Base-by-base conservation (phyloP, 805 yeast species). In the Candida glaebosa region DNA sequence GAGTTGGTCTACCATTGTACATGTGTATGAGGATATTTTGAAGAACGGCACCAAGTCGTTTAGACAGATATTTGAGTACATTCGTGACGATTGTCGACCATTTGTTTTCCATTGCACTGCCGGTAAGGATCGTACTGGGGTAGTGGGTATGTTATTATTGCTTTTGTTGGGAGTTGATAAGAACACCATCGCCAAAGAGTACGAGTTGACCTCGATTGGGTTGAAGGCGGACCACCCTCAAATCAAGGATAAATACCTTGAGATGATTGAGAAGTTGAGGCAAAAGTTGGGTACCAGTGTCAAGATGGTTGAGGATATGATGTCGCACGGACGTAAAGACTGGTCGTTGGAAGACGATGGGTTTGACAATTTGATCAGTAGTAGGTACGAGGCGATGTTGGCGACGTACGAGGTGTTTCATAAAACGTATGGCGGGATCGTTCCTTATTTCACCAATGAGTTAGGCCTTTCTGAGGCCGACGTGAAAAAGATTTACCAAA, bases 111-210 rank as follows among this genome's bases (percentile, higher is more conserved):
- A 86, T 56, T 87, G 95, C 61, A 78, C 90, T 3, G 91, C 91
- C 1, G 96, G 96, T 2, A 87, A 87, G 58, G 96, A 87, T 57
- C 73, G 95, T 34, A 87, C 96, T 0, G 96, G 95, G 0, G 70
- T 86, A 10, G 56, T 84, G 48, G 75, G 82, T 2, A 84, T 87
- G 80, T 58, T 87, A 45, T 65, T 87, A 4, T 66, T 87, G 34
- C 62, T 79, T 15, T 56, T 85, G 6, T 63, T 76, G 4, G 90
- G 86, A 0, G 86, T 87, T 3, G 87, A 83, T 45, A 68, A 71
- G 9, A 76, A 78, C 48, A 76, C 79, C 1, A 70, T 87, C 30
- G 79, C 87, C 1, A 74, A 80, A 48, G 96, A 87, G 54, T 88
- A 86, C 53, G 93, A 84, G 56, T 63, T 87, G 52, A 84, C 95